Evolutionary conservation across 2,329 filamentous ascomycete genomes (phyloP).

Genomic region (Xylaria arbuscula): DNA sequence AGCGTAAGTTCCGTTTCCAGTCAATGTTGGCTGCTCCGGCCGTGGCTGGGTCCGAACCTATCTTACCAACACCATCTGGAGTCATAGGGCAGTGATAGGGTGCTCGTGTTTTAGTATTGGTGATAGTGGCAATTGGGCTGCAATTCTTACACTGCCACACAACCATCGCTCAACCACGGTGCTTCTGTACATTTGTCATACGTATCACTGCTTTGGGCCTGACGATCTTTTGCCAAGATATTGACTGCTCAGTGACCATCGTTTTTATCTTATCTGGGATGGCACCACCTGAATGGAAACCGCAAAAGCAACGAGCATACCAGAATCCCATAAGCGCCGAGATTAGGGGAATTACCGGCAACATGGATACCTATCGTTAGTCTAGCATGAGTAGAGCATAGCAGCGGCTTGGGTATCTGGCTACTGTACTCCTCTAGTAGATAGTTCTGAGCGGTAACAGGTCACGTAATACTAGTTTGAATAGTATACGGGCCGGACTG

Average conservation of each 20-base stretch:
- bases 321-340: background rate
- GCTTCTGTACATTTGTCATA: background rate
- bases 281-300: background rate
- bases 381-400: background rate
- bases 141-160: background rate
- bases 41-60: background rate
- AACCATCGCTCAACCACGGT: background rate
- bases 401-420: background rate
- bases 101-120: background rate
- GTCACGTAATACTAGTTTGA: background rate
- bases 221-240: background rate
- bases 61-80: background rate
- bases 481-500: background rate
- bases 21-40: background rate
- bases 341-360: slow-evolving; percentile 3
- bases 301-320: background rate
- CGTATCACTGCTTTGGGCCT: background rate
- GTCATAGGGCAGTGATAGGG: background rate
- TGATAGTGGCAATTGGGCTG: too few relatives aligned
- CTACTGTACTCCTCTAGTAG: background rate
- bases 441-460: background rate
- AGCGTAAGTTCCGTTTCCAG: background rate
- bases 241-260: background rate
- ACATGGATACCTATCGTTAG: background rate
- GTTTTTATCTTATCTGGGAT: background rate